These are phyloP conservation scores for Omphalea diandra DNA, from an alignment of 441 rosid species.

Conservation along the genomic window DNA sequence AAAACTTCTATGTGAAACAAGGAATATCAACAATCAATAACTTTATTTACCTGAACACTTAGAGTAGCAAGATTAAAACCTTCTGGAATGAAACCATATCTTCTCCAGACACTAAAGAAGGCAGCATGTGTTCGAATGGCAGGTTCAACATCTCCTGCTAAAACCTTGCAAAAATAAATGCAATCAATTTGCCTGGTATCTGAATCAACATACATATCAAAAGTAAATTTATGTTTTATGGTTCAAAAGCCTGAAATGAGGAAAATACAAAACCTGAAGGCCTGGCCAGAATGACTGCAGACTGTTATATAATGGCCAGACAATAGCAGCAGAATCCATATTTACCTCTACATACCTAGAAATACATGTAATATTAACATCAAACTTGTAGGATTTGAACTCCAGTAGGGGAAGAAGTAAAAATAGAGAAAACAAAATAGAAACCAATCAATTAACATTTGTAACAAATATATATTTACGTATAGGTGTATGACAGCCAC, in stretches of 20 bases:
- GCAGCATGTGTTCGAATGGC: slow-evolving; percentile 98
- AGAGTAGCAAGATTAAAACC: slow-evolving; percentile 95
- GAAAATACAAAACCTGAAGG: slow-evolving; percentile 65
- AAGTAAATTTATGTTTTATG: background rate
- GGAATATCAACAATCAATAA: background rate
- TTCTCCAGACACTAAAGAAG: slow-evolving; percentile 93
- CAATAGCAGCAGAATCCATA: slow-evolving; percentile 98
- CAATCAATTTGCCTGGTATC: too few species aligned
- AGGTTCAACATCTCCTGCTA: slow-evolving; percentile 95
- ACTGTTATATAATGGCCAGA: slow-evolving; percentile 97
- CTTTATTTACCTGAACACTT: slow-evolving; percentile 67
- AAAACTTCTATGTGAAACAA: background rate
- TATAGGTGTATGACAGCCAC: slow-evolving; percentile 25
- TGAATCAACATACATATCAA: slow-evolving; percentile 1
- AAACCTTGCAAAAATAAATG: slow-evolving; percentile 56
- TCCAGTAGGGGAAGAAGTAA: too few species aligned
- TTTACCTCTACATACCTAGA: slow-evolving; percentile 98
- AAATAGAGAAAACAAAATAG: too few species aligned
- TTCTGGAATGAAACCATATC: slow-evolving; percentile 94
- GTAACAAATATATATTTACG: slow-evolving; percentile 23
- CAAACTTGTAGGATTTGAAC: slow-evolving; percentile 13
- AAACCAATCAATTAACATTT: background rate
- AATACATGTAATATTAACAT: slow-evolving; percentile 20
- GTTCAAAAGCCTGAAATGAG: slow-evolving; percentile 10
- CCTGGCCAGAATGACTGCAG: slow-evolving; percentile 99